Base-by-base conservation (phyloP, 129 eudicot genomes). In the Silybum marianum region DNA sequence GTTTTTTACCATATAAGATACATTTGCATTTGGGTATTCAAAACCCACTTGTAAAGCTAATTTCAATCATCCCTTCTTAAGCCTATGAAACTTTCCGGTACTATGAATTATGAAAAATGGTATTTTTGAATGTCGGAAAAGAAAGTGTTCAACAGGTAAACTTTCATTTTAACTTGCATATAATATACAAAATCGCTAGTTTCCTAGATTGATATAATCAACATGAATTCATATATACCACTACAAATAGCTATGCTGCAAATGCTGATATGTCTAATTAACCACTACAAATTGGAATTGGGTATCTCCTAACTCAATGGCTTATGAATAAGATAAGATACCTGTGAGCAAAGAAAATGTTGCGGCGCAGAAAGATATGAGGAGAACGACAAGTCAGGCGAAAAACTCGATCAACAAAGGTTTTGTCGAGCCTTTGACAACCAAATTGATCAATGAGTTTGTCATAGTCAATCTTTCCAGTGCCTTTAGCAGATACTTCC, bases 321-420 rank as follows among this genome's bases (percentile, higher is more conserved):
- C 1, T 11, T 75, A 74, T 0, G n/a, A 58, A n/a, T 28, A 3
- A 28, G n/a, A 48, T 48, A 23, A 19, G 7, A 11, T 16, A 90
- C 91, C 97, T 83, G 89, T 95, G 98, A 78, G 97, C 98, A 74
- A 95, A 95, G 84, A 95, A 95, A 54, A 95, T 96, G 69, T 94
- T 89, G 32, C 98, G 96, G 80, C 97, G 97, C 78, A 95, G 91
- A 78, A 95, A 95, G 63, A 95, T 90, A 74, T 95, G 98, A 36
- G 98, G 89, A 8, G 91, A 80, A 5, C 91, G 94, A 75, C 75
- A 54, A 19, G 98, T 92, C 80, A 95, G 97, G 63, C 91, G 89
- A 9, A 76, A 83, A 24, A 92, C 96, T 11, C 97, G 91, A 62
- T 92, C 96, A 18, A 89, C 78, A 10, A 85, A 67, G 30, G 96